Base-by-base conservation (phyloP, 352 stramenopile species). In the Globisporangium lucens region DNA sequence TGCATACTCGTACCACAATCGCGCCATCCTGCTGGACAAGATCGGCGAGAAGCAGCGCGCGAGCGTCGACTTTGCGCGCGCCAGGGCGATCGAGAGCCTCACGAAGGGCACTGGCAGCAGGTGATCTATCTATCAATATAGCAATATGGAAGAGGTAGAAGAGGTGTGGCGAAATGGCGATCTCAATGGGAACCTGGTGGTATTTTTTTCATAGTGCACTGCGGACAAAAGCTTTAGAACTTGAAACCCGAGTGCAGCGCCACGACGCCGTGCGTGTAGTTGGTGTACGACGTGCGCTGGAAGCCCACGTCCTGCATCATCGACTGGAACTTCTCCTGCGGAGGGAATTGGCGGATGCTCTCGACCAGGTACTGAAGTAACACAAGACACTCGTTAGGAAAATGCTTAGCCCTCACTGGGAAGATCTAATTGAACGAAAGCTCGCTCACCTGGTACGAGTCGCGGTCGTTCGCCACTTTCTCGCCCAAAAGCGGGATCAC, bases 261-360 rank as follows among this genome's bases (percentile, higher is more conserved):
- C 33, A 99, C 97, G 64, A 99, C 97, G 61, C 98, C 98, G 65
- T 97, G 89, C 24, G 96, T 99, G 72, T 99, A 95, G 80, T 99
- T 99, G 60, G 88, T 95, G 81, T 99, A 99, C 35, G 87, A 89
- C 51, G 97, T 85, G 70, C 78, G 77, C 69, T 95, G 71, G 79
- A 99, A 99, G 46, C 97, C 97, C n/a, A 88, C 97, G 35, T 88
- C 74, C 60, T 95, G 77, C 69, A 99, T 98, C 87, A 98, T 97
- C 20, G 75, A 66, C 73, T 98, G 84, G 56, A 99, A 97, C 72
- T 97, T 86, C 17, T 99, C 89, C 78, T 99, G 97, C 43, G 91
- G 86, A n/a, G 97, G 97, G 78, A 99, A 99, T 75, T 99, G 97
- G 57, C 98, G 92, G 75, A 99, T 99, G 75, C 94, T 99, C 78